A percentile compares a stretch with the other conserved stretches of the same genome.
Conservation (phyloP, 208 protist species). For the Crithidia bombi region DNA sequence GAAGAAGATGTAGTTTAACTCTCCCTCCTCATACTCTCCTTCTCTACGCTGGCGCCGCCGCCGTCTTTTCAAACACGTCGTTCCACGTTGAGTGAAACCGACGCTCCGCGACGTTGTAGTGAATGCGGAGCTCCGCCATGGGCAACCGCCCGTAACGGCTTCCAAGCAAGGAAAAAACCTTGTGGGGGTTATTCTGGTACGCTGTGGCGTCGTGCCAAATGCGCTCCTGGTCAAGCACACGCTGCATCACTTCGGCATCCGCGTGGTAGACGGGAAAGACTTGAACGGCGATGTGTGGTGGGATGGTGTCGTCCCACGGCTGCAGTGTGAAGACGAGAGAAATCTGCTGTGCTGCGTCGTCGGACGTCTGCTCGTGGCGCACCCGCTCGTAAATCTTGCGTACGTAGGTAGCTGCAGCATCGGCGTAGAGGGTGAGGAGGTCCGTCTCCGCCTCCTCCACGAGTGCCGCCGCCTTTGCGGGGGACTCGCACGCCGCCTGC, state of each 20-base stretch:
- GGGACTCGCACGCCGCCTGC: background rate
- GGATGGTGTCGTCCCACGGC: constrained; percentile 1
- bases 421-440: constrained; percentile 13
- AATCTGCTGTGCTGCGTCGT: constrained; percentile 14
- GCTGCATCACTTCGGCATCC: constrained; percentile 14
- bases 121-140: constrained; percentile 23
- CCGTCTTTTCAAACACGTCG: background rate
- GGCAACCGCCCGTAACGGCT: constrained; percentile 24
- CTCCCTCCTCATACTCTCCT: too few relatives aligned
- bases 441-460: constrained; percentile 20
- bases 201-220: background rate
- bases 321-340: constrained; percentile 15
- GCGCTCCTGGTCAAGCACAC: constrained; percentile 8
- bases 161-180: constrained; percentile 22
- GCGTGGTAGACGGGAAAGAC: constrained; percentile 23
- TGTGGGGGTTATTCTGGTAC: constrained; percentile 27
- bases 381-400: constrained; percentile 28
- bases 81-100: constrained; percentile 18
- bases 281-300: constrained; percentile 26
- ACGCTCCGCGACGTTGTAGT: constrained; percentile 7
- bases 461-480: background rate
- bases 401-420: constrained; percentile 3
- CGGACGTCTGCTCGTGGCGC: background rate
- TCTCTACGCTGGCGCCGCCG: background rate
- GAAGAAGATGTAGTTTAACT: too few relatives aligned